Conservation (phyloP, 2,329 filamentous ascomycete genomes). For the Pleoardoris graminearum region DNA sequence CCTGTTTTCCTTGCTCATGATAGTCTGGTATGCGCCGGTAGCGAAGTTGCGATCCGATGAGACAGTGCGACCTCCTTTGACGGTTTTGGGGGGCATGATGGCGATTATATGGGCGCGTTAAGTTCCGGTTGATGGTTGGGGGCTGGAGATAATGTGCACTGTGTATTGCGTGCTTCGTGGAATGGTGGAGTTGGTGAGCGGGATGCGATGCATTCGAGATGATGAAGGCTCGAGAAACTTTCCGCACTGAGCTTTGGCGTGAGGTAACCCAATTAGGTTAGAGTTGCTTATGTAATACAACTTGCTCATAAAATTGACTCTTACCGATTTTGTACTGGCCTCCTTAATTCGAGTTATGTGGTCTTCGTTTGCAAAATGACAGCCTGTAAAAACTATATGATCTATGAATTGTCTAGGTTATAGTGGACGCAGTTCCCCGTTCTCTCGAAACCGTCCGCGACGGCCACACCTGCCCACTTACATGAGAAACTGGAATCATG, state of each 20-base stretch:
- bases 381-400: no score
- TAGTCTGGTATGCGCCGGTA: conserved; percentile 43
- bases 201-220: conserved; percentile 19
- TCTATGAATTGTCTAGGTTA: no score
- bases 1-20: conserved; percentile 55
- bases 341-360: no score
- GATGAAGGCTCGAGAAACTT: conserved; percentile 32
- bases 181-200: conserved; percentile 3
- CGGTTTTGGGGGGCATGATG: conserved; percentile 38
- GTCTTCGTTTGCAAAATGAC: no score
- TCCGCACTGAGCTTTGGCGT: conserved; percentile 11
- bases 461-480: no score
- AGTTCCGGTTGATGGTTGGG: background rate
- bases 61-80: conserved; percentile 30
- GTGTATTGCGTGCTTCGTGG: background rate
- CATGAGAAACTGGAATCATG: no score
- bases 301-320: background rate
- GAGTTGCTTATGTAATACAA: no score
- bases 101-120: background rate
- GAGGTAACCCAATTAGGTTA: background rate
- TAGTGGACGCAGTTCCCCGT: no score
- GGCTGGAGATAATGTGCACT: conserved; percentile 10
- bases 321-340: no score
- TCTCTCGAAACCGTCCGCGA: no score
- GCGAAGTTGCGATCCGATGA: conserved; percentile 48